Conservation (phyloP, 495 filamentous ascomycete species). For the Penicilliopsis zonata region DNA sequence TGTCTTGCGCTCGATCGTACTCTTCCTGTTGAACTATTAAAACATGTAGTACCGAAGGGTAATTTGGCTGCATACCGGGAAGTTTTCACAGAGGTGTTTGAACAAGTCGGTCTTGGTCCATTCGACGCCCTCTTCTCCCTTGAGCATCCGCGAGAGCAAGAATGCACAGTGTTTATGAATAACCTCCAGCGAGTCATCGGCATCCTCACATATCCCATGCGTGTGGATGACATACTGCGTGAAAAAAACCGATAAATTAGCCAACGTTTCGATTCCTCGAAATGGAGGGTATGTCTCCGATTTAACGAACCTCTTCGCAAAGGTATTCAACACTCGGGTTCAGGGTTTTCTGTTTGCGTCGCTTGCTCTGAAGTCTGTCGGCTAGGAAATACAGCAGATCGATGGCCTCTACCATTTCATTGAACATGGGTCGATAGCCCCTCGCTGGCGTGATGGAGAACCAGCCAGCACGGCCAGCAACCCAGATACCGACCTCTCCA, state of each 20-base stretch:
- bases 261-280: no score
- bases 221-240: slow-evolving; percentile 32
- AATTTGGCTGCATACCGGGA: slow-evolving; percentile 26
- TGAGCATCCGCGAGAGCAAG: slow-evolving; percentile 46
- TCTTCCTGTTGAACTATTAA: slow-evolving; percentile 36
- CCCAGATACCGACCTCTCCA: slow-evolving; percentile 56
- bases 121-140: slow-evolving; percentile 37
- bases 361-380: slow-evolving; percentile 30
- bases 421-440: slow-evolving; percentile 47
- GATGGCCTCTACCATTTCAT: slow-evolving; percentile 57
- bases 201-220: slow-evolving; percentile 31
- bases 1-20: slow-evolving; percentile 22
- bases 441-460: slow-evolving; percentile 55
- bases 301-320: slow-evolving; percentile 30
- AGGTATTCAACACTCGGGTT: slow-evolving; percentile 29
- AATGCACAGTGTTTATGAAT: slow-evolving; percentile 43
- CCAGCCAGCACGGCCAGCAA: slow-evolving; percentile 67
- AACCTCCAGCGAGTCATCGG: slow-evolving; percentile 34
- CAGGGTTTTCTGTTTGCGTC: slow-evolving; percentile 18
- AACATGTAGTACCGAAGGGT: no score
- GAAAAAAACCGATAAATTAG: background rate
- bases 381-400: slow-evolving; percentile 57
- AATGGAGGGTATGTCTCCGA: background rate
- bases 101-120: slow-evolving; percentile 45
- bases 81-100: slow-evolving; percentile 37